A percentile compares a stretch with the other conserved stretches of the same genome.
phyloP scores from a whole-genome alignment of 331 rosid genomes.

The Telfairia occidentalis region DNA sequence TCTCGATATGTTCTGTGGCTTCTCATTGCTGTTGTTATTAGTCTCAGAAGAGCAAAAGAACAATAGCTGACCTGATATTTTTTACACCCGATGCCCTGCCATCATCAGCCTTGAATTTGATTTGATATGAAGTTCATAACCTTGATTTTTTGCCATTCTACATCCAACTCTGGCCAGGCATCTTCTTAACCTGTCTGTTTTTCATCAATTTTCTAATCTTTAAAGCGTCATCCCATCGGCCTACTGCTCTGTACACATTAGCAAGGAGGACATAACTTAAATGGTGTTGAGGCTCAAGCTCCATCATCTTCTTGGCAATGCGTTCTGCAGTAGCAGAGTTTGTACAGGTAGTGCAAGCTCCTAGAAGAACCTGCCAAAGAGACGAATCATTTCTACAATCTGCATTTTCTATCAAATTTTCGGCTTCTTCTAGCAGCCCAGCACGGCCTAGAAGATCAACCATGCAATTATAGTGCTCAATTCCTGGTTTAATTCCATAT shows the following conservation, averaged over 20 bases:
- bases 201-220: constrained; percentile 62
- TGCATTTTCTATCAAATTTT: constrained; percentile 49
- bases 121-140: constrained; percentile 16
- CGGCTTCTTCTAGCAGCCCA: constrained; percentile 72
- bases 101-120: not conserved
- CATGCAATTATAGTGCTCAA: constrained; percentile 77
- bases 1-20: not conserved
- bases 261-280: constrained; percentile 67
- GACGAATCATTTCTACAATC: constrained; percentile 48
- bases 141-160: constrained; percentile 27
- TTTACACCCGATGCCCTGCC: not conserved
- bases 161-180: constrained; percentile 73
- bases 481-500: constrained; percentile 49
- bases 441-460: constrained; percentile 79
- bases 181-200: constrained; percentile 64
- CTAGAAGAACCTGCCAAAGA: constrained; percentile 77
- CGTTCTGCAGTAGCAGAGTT: constrained; percentile 56
- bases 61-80: not conserved
- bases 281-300: constrained; percentile 50
- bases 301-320: constrained; percentile 66
- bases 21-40: not conserved
- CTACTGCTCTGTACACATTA: constrained; percentile 58
- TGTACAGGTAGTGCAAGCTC: constrained; percentile 60
- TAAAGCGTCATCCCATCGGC: constrained; percentile 69
- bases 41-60: not conserved